Percentiles rank a stretch among this genome's conserved stretches.
Conservation (phyloP, 768 basidiomycete species). For the Psilocybe tampanensis region DNA sequence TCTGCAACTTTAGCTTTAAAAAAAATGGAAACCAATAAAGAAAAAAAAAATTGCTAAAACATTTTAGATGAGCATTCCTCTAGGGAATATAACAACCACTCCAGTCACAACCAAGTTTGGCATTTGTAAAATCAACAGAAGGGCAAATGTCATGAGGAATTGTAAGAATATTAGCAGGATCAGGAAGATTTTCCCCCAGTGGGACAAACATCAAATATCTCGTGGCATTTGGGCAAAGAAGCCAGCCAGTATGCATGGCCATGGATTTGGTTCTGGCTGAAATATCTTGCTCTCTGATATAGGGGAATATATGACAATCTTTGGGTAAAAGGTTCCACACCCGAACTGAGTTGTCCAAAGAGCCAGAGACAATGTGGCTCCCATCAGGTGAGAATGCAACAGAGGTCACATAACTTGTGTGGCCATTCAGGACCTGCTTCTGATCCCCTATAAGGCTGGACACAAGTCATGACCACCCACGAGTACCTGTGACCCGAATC, state of each 20-base stretch:
- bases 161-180: conserved; percentile 9
- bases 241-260: conserved; percentile 6
- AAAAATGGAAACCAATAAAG: too few species aligned
- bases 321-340: not conserved
- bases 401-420: not conserved
- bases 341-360: not conserved
- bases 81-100: conserved; percentile 2
- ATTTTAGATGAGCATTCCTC: too few species aligned
- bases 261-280: not conserved
- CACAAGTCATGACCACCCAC: too few species aligned
- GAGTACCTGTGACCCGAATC: too few species aligned
- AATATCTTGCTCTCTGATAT: conserved; percentile 1
- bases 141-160: conserved; percentile 4
- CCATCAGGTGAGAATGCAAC: conserved; percentile 8
- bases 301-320: not conserved
- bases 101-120: conserved; percentile 10
- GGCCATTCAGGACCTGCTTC: not conserved
- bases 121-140: conserved; percentile 7
- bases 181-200: not conserved
- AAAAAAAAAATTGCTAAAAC: too few species aligned
- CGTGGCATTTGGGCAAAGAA: not conserved
- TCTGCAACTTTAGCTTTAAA: too few species aligned
- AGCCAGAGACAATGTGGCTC: not conserved
- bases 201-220: conserved; percentile 12
- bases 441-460: not conserved